Evolutionary conservation across 2,329 filamentous ascomycete genomes (phyloP).

Genomic region (Cercospora zeina): DNA sequence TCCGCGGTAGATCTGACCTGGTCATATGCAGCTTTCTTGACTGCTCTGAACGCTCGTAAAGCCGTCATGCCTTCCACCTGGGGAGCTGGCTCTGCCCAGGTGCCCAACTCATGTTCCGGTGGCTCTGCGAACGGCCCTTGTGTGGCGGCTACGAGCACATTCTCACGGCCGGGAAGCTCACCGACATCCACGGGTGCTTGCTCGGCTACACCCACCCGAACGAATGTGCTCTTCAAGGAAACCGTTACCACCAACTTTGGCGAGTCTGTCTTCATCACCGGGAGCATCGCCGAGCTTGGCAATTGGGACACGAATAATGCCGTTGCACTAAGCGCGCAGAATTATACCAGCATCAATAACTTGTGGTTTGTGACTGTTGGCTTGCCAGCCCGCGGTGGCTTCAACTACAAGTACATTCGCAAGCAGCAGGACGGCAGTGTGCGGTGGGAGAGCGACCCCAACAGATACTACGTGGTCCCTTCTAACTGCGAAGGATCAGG

Average conservation of each 20-base stretch:
- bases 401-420: conserved; percentile 70
- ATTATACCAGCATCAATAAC: conserved; percentile 60
- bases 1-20: conserved; percentile 70
- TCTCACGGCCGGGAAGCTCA: conserved; percentile 28
- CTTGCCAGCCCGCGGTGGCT: conserved; percentile 55
- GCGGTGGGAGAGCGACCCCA: conserved; percentile 57
- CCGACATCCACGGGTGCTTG: conserved; percentile 27
- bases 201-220: conserved; percentile 30
- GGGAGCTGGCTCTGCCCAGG: conserved; percentile 40
- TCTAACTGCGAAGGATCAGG: conserved; percentile 27
- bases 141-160: conserved; percentile 35
- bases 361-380: conserved; percentile 59
- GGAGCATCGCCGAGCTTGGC: conserved; percentile 60
- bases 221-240: conserved; percentile 47
- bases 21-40: conserved; percentile 71
- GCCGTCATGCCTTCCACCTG: conserved; percentile 59
- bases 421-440: conserved; percentile 56
- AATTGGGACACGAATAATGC: conserved; percentile 58
- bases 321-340: conserved; percentile 56
- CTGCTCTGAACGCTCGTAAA: conserved; percentile 59
- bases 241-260: conserved; percentile 55
- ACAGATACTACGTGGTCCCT: conserved; percentile 26
- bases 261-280: conserved; percentile 66
- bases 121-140: conserved; percentile 35
- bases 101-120: conserved; percentile 33